These are phyloP conservation scores for Malassezia restricta DNA, from an alignment of 1,284 basidiomycete species.

Conservation along the genomic window DNA sequence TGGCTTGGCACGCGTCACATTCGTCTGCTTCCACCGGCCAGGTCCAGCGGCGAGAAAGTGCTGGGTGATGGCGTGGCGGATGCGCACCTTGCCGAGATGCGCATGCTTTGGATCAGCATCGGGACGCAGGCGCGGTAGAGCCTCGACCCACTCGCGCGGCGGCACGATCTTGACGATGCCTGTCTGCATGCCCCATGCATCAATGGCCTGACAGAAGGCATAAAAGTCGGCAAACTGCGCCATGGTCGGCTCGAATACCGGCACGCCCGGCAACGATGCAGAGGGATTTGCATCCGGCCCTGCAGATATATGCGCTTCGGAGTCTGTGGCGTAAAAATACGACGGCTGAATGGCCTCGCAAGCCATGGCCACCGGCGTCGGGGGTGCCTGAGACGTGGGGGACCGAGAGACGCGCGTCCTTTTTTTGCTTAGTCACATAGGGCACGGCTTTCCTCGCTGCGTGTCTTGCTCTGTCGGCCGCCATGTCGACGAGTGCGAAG, in stretches of 20 bases:
- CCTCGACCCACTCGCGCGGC: constrained; percentile 36
- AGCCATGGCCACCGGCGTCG: too few relatives aligned
- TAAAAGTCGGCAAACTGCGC: constrained; percentile 43
- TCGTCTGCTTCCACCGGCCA: constrained; percentile 42
- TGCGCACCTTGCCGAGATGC: constrained; percentile 29
- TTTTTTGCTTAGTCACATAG: not conserved
- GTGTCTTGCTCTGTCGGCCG: not conserved
- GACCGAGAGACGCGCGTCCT: too few relatives aligned
- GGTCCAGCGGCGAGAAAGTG: constrained; percentile 36
- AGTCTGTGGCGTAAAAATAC: constrained; percentile 34
- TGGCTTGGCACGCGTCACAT: constrained; percentile 35
- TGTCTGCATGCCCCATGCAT: constrained; percentile 41
- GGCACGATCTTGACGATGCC: constrained; percentile 44
- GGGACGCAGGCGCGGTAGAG: constrained; percentile 26
- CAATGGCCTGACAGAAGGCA: constrained; percentile 36
- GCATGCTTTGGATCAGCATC: not conserved
- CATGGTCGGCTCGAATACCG: constrained; percentile 44
- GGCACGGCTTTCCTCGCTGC: not conserved
- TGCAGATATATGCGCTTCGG: not conserved
- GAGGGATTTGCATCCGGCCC: not conserved
- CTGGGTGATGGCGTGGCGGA: constrained; percentile 41
- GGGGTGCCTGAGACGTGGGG: too few relatives aligned
- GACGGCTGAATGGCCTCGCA: constrained; percentile 20
- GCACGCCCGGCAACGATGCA: constrained; percentile 23
- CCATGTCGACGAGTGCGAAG: constrained; percentile 6